Evolutionary conservation across 345 rosid genomes (phyloP).

Genomic region (Limnanthes douglasii): DNA sequence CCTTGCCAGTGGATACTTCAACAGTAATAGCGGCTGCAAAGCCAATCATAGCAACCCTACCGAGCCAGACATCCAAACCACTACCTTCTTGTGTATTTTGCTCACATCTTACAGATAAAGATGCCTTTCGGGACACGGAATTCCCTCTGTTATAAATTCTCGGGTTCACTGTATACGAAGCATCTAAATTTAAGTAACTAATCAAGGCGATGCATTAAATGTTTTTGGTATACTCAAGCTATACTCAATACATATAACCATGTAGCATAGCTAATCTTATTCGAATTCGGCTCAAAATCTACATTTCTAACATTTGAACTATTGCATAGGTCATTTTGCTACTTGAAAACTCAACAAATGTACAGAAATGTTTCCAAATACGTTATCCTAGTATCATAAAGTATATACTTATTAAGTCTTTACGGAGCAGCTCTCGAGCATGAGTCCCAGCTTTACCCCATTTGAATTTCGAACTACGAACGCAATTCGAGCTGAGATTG

Average conservation of each 20-base stretch:
- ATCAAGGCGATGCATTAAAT: neutral
- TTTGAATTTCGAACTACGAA: too few relatives aligned
- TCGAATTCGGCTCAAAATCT: neutral
- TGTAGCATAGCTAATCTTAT: neutral
- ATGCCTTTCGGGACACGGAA: conserved; percentile 20
- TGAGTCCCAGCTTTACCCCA: too few relatives aligned
- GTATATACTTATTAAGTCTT: too few relatives aligned
- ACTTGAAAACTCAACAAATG: too few relatives aligned
- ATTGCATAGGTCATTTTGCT: too few relatives aligned
- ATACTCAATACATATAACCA: neutral
- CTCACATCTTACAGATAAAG: conserved; percentile 50
- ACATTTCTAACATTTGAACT: neutral
- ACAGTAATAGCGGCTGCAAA: conserved; percentile 66
- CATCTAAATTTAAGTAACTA: neutral
- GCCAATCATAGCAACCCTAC: conserved; percentile 81
- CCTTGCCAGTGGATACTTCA: conserved; percentile 76
- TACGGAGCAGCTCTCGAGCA: too few relatives aligned
- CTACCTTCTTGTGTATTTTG: conserved; percentile 35
- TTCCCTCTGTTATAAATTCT: conserved; percentile 17
- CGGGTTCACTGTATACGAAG: conserved; percentile 12
- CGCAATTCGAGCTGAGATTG: neutral
- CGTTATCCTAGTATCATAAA: too few relatives aligned
- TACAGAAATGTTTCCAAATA: neutral
- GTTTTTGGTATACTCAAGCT: neutral
- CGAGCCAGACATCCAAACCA: conserved; percentile 81